These are phyloP conservation scores for Rosa rugosa DNA, from an alignment of 306 rosid genomes.

Conservation along the genomic window DNA sequence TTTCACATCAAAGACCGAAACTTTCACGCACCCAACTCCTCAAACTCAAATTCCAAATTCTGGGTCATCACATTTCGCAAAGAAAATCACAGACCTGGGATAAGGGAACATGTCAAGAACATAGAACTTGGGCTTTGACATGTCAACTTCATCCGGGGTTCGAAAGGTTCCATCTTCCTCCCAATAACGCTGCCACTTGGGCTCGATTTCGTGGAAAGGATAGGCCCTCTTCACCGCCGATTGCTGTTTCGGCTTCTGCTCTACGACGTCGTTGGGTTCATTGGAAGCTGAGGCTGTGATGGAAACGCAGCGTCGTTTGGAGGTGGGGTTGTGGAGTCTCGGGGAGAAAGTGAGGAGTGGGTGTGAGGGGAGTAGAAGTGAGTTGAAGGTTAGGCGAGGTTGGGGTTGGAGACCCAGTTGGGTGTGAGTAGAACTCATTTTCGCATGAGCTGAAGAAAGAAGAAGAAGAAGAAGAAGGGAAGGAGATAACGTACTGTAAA, in stretches of 20 bases:
- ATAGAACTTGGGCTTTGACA: slow-evolving; percentile 83
- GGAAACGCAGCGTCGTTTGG: slow-evolving; percentile 18
- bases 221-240: slow-evolving; percentile 47
- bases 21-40: background rate
- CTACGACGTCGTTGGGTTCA: slow-evolving; percentile 29
- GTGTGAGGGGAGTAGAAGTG: slow-evolving; percentile 28
- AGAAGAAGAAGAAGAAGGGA: slow-evolving; percentile 7
- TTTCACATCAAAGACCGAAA: background rate
- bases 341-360: slow-evolving; percentile 21
- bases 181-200: slow-evolving; percentile 90
- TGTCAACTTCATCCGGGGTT: slow-evolving; percentile 82
- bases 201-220: slow-evolving; percentile 78
- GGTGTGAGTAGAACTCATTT: slow-evolving; percentile 44
- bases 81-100: slow-evolving; percentile 58
- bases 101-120: slow-evolving; percentile 98
- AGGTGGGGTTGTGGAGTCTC: slow-evolving; percentile 25
- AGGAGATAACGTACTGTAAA: background rate
- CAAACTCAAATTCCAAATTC: background rate
- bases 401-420: slow-evolving; percentile 26
- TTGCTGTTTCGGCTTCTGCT: slow-evolving; percentile 33
- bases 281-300: slow-evolving; percentile 35
- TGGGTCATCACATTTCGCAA: background rate
- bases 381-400: slow-evolving; percentile 17
- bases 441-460: slow-evolving; percentile 27
- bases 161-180: slow-evolving; percentile 66